Percentiles rank a stretch among this genome's conserved stretches.
phyloP scores from a whole-genome alignment of 148 eudicot species.

The Euryodendron excelsum region DNA sequence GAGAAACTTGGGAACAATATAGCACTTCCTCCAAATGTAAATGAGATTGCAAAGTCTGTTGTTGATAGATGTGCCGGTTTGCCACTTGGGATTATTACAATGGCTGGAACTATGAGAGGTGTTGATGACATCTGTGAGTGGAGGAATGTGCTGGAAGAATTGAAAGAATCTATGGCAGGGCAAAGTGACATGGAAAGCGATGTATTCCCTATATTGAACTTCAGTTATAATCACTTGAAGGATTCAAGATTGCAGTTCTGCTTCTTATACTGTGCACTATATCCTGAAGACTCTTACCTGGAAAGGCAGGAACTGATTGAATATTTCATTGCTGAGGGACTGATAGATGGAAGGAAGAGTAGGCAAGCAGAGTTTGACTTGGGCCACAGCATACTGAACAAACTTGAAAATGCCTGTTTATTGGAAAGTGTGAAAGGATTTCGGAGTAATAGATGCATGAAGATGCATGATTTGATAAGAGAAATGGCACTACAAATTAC shows the following conservation, averaged over 20 bases:
- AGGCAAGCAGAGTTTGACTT: conserved; percentile 13
- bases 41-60: neutral
- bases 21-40: neutral
- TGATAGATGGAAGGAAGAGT: conserved; percentile 22
- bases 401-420: conserved; percentile 19
- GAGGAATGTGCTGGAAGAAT: conserved; percentile 14
- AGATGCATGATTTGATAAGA: conserved; percentile 25
- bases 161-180: conserved; percentile 12
- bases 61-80: conserved; percentile 7
- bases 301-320: conserved; percentile 13
- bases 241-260: conserved; percentile 18
- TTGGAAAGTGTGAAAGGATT: conserved; percentile 1
- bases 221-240: conserved; percentile 27
- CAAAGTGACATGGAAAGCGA: conserved; percentile 18
- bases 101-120: conserved; percentile 19
- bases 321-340: conserved; percentile 29
- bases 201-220: conserved; percentile 15
- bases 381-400: conserved; percentile 31
- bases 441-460: neutral
- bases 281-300: conserved; percentile 25
- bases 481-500: conserved; percentile 15
- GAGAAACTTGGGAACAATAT: neutral
- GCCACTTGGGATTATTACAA: conserved; percentile 19
- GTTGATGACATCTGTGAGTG: conserved; percentile 11
- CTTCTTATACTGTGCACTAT: conserved; percentile 27